Evolutionary conservation across 192 early-diverging fungal genomes (phyloP), one percentile per base, ranked within the genome.

Genomic region (Coemansia sp.): DNA sequence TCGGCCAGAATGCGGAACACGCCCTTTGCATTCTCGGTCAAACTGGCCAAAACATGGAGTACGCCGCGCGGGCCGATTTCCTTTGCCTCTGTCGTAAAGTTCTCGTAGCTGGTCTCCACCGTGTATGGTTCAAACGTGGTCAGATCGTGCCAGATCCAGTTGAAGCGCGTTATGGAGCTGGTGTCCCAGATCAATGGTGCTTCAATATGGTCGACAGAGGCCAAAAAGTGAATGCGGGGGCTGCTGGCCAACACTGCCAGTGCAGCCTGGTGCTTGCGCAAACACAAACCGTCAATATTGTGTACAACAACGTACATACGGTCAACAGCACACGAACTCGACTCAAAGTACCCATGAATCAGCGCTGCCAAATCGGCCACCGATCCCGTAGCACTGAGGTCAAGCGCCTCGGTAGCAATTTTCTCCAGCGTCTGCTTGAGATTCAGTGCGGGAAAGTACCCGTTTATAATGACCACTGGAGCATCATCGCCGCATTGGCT

Each of bases 121-220:
- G 81, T 66, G 50, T 97, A 96, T 0, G 85, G 75, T 53, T 87
- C 85, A 71, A 87, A 96, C 14, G 95, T 97, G 0, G 97, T 93
- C 41, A 87, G 73, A 62, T 99, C 94, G 72, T 96, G 94, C 92
- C 93, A 96, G 1, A 89, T 71, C 89, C 90, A 97, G 69, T 87
- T 88, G 70, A 91, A 95, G 10, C 84, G 78, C 5, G 85, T 70
- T 2, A 84, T 53, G 22, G 83, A 83, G 45, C 84, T 85, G 38
- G 88, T 79, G 72, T 99, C 94, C 93, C 93, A 97, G 19, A 97
- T 79, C 22, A 97, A 67, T 4, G 90, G 87, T 15, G 93, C 87
- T 62, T 96, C 90, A 60, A 97, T 93, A 62, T 99, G 91, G 73
- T 99, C 97, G 21, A 94, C 80, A 0, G 91, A 92, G 0, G 92